Percentiles rank a stretch among this genome's conserved stretches.
Conservation (phyloP, 108 stramenopile genomes). For the Phaeodactylum tricornutum region DNA sequence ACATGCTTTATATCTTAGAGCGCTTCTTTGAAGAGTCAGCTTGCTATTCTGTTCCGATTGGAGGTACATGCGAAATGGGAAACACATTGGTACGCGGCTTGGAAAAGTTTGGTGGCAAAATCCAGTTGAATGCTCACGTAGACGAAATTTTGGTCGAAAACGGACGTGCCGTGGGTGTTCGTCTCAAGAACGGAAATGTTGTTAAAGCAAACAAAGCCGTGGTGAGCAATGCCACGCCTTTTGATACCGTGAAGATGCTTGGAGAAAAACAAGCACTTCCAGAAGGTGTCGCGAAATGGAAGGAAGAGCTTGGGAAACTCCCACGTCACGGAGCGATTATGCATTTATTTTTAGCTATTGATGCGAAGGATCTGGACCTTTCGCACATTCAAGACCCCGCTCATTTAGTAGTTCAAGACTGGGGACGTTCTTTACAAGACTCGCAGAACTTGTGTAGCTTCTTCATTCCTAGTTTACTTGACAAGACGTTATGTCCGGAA, state of each 20-base stretch:
- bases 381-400: constrained; percentile 84
- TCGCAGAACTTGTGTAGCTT: constrained; percentile 86
- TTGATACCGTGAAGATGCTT: constrained; percentile 86
- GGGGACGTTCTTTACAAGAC: constrained; percentile 84
- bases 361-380: constrained; percentile 71
- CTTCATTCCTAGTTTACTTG: constrained; percentile 85
- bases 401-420: constrained; percentile 85
- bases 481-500: constrained; percentile 81
- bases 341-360: constrained; percentile 81
- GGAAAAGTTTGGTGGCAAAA: constrained; percentile 79
- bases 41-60: constrained; percentile 78
- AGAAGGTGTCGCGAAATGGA: constrained; percentile 59
- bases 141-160: constrained; percentile 85
- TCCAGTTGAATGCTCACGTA: constrained; percentile 85
- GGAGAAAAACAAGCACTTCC: constrained; percentile 34
- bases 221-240: constrained; percentile 88
- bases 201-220: constrained; percentile 86
- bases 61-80: constrained; percentile 76
- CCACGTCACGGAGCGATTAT: constrained; percentile 86
- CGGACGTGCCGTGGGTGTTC: constrained; percentile 81
- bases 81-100: constrained; percentile 65
- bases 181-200: constrained; percentile 82
- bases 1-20: constrained; percentile 84
- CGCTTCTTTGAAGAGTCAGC: constrained; percentile 87
- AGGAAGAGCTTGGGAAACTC: constrained; percentile 56